Base-by-base conservation (phyloP, 2,329 filamentous ascomycete species). In the Botrytis paeoniae region DNA sequence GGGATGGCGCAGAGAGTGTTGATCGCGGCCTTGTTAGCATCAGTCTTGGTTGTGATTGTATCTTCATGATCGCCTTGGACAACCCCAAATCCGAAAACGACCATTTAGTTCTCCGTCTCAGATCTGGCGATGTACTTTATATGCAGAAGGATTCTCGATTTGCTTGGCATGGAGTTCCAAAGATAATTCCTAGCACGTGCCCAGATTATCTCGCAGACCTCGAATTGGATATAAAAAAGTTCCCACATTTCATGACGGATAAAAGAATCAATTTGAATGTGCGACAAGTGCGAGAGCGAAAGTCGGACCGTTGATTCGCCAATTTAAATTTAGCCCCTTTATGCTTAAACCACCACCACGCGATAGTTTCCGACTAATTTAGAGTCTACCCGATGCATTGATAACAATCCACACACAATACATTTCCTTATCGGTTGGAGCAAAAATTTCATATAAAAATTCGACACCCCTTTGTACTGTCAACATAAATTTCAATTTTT, bases 151-250 rank as follows among this genome's bases (percentile, higher is more conserved):
- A 89, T 73, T 92, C 93, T 6, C 87, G 96, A 61, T 97, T 94
- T 82, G 95, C 95, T 3, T 98, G 95, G 95, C 96, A 98, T 83
- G 95, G 93, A 20, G 94, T 98, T 20, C 95, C 96, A 9, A 96
- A 95, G 81, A 91, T 98, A 20, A 80, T 98, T 51, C 87, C 89
- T 64, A 88, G 84, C 1, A 97, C 93, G 0, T 98, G 95, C 82
- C 95, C 95, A 0, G 84, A 84, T 0, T 92, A 91, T 82, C 82
- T 98, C 68, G 83, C 85, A 73, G 84, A 91, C 60, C 98, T 95
- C 95, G 95, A 95, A 14, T 85, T 82, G 16, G 73, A 74, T 45
- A 71, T 45, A 51, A 60, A 83, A 69, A 85, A 85, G 59, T 98
- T 94, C 93, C 88, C 85, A 77, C 93, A 93, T 2, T 98, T 95